phyloP scores from a whole-genome alignment of 176 grass and related monocot genomes.

The Tillandsia fasciculata region DNA sequence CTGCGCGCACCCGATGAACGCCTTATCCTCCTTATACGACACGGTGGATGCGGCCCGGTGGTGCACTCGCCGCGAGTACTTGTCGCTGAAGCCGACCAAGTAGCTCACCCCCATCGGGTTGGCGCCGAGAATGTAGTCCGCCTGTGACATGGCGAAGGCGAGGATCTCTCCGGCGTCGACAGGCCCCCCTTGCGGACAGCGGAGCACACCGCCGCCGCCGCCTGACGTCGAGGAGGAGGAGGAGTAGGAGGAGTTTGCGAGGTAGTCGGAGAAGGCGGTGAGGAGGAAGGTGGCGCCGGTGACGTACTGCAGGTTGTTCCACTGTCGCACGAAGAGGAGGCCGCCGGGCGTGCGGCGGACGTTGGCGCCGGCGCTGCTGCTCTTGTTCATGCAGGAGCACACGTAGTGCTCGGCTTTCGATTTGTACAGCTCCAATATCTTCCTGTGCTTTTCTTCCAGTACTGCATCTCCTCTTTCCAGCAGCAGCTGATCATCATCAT shows the following conservation, averaged over 20 bases:
- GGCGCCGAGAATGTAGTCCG: constrained; percentile 61
- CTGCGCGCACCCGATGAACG: constrained; percentile 78
- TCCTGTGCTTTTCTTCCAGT: constrained; percentile 22
- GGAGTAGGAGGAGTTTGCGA: constrained; percentile 5
- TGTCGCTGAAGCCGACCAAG: constrained; percentile 52
- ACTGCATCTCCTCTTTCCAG: constrained; percentile 36
- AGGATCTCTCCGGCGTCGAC: constrained; percentile 26
- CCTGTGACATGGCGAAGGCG: constrained; percentile 46
- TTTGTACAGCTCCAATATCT: constrained; percentile 37
- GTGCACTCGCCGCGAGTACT: constrained; percentile 57
- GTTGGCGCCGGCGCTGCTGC: constrained; percentile 39
- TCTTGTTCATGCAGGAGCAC: constrained; percentile 69
- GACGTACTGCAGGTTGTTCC: constrained; percentile 95
- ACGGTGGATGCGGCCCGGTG: constrained; percentile 74
- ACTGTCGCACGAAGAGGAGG: constrained; percentile 59
- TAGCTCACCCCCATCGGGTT: constrained; percentile 66
- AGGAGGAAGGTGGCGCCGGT: constrained; percentile 69
- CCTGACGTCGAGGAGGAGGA: background rate
- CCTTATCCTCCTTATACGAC: constrained; percentile 32
- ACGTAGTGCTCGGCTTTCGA: constrained; percentile 63
- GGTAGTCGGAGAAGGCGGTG: constrained; percentile 48
- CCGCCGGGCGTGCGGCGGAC: constrained; percentile 68
- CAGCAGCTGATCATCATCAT: constrained; percentile 35
- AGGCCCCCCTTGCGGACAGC: constrained; percentile 1
- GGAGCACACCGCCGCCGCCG: constrained; percentile 25